Evolutionary conservation across 139 green algal genomes (phyloP), one percentile per base, ranked within the genome.

Genomic region (Tetradesmus obliquus): DNA sequence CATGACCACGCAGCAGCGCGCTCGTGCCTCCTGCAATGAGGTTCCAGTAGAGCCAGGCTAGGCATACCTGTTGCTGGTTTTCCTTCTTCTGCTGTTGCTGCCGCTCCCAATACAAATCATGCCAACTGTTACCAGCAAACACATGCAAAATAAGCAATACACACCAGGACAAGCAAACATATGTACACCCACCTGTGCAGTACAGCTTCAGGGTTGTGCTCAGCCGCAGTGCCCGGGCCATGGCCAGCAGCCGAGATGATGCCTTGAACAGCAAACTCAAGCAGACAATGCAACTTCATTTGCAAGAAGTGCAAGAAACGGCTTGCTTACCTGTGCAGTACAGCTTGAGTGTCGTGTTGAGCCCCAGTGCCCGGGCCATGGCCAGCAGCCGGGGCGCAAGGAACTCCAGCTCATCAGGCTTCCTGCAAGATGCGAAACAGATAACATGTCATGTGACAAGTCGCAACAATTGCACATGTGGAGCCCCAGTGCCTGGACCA

Each of bases 371-470:
- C 3, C 54, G 5, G 6, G 86, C 86, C 86, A 90, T 90, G 51
- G 86, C 86, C 45, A 90, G 8, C 57, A 90, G 10, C 19, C 86
- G 86, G 7, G 86, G 86, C 17, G 66, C 86, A 17, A 90, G 86
- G 51, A 90, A 90, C 51, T 90, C 86, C 13, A 90, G 51, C 69
- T 90, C 86, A 55, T 90, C 86, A 83, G 45, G 6, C 24, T 69
- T 51, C 86, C 86, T 90, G 86, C 51, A 66, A 10, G 22, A 32
- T 32, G 58, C 7, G 13, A 58, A 9, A 71, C 32, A 45, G 32
- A 45, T 45, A 45, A 45, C 32, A 45, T 45, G 32, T 45, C 32
- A 45, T 45, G 32, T 45, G 32, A 45, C 32, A 45, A 45, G 32
- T 45, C 32, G 32, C 32, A 45, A 45, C 32, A 1, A 45, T 45